Evolutionary conservation across 495 filamentous ascomycete genomes (phyloP), one percentile per base, ranked within the genome.

Genomic region (Neurospora terricola): DNA sequence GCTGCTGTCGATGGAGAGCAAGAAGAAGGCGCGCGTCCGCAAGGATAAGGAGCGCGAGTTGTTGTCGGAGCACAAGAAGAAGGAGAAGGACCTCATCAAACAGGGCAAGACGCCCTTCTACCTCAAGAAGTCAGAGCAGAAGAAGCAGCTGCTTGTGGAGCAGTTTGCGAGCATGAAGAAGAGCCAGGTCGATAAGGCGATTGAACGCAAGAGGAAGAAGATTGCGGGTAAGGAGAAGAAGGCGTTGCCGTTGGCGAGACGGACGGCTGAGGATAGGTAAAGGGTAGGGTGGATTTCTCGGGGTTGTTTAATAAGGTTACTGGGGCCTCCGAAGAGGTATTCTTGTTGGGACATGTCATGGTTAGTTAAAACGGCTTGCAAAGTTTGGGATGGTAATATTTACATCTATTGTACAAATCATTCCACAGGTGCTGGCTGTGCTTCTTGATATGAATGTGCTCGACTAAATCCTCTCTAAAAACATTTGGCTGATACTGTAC

Each of bases 101-200:
- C 88, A 94, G 82, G 96, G 96, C 30, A 97, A 98, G 89, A 90
- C 90, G 85, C 94, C 95, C 7, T 99, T 94, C 79, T 97, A 91
- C 79, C 84, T 98, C 75, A 98, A 98, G 88, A 89, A 91, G 82
- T 89, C 88, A 73, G 94, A 97, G 82, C 86, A 94, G 82, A 97
- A 96, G 89, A 94, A 94, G 83, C 81, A 90, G 79, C 84, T 93
- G 38, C 82, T 97, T 73, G 81, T 92, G 74, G 90, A 97, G 77
- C 90, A 91, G 80, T 98, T 91, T 77, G 84, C 88, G 74, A 88
- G 87, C 71, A 89, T 98, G 88, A 93, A 91, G 83, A 90, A 90
- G 69, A 90, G 89, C 82, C 89, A 98, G 81, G 86, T 93, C 59
- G 90, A 94, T 43, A 91, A 88, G 81, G 90, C 88, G 18, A 89